A percentile compares a stretch with the other conserved stretches of the same genome.
Conservation (phyloP, 2,329 filamentous ascomycete genomes). For the Fusarium redolens region DNA sequence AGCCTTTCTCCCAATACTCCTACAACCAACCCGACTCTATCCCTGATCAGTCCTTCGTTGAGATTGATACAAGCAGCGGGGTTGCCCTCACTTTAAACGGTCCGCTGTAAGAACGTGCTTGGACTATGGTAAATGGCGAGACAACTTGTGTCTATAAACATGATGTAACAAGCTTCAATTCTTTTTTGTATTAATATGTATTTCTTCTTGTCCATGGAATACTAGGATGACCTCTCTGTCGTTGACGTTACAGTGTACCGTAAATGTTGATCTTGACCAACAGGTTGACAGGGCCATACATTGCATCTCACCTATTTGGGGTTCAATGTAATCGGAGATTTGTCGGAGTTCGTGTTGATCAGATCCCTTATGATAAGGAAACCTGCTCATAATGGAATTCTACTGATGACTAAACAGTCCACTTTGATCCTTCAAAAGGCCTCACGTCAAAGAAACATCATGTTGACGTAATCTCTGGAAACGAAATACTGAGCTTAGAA, state of each 20-base stretch:
- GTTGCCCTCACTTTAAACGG: not conserved
- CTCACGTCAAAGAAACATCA: too few relatives aligned
- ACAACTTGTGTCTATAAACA: not conserved
- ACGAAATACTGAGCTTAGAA: too few relatives aligned
- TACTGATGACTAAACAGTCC: too few relatives aligned
- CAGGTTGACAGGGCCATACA: not conserved
- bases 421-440: too few relatives aligned
- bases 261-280: not conserved
- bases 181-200: not conserved
- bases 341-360: too few relatives aligned
- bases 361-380: too few relatives aligned
- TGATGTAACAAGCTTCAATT: not conserved
- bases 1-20: not conserved
- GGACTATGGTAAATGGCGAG: not conserved
- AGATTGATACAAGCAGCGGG: not conserved
- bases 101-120: not conserved
- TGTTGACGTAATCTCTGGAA: too few relatives aligned
- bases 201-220: not conserved
- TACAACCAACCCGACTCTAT: not conserved
- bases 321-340: too few relatives aligned
- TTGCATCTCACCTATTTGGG: too few relatives aligned
- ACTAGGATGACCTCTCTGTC: accelerated
- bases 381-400: too few relatives aligned
- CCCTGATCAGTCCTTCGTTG: not conserved
- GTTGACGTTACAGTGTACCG: not conserved